Conservation (phyloP, 305 asterid genomes). For the Fraxinus floribunda region DNA sequence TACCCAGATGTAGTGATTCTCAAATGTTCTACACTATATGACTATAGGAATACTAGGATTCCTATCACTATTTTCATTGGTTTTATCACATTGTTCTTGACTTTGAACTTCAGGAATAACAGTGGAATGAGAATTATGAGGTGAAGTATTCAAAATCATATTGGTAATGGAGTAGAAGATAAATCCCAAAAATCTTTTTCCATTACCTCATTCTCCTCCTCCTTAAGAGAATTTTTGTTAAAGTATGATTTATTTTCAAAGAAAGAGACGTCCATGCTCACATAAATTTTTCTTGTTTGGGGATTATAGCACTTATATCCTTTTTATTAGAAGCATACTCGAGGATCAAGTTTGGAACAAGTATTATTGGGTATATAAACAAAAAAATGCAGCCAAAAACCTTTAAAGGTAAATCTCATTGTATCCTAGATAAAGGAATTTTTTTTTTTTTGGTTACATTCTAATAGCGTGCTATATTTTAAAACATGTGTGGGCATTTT, state of each 20-base stretch:
- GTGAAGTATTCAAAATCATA: too few species aligned
- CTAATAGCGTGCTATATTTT: not conserved
- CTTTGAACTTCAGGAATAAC: too few species aligned
- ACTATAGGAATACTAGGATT: too few species aligned
- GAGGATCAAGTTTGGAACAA: too few species aligned
- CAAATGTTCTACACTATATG: not conserved
- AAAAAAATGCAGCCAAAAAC: too few species aligned
- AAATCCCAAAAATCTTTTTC: not conserved
- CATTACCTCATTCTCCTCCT: not conserved
- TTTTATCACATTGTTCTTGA: too few species aligned
- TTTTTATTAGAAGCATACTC: not conserved
- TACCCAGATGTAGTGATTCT: not conserved
- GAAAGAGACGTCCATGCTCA: not conserved
- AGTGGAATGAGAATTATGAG: too few species aligned
- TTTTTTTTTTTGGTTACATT: too few species aligned
- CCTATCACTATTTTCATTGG: too few species aligned
- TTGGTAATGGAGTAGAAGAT: not conserved
- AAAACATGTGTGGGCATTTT: not conserved
- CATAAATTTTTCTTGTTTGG: not conserved
- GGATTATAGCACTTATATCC: not conserved
- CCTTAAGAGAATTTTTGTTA: not conserved
- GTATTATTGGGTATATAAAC: not conserved
- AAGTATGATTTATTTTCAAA: not conserved
- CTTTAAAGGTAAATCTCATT: not conserved
- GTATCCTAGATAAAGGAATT: not conserved